Evolutionary conservation across 2,329 filamentous ascomycete genomes (phyloP).

Genomic region (Diatrype stigma): DNA sequence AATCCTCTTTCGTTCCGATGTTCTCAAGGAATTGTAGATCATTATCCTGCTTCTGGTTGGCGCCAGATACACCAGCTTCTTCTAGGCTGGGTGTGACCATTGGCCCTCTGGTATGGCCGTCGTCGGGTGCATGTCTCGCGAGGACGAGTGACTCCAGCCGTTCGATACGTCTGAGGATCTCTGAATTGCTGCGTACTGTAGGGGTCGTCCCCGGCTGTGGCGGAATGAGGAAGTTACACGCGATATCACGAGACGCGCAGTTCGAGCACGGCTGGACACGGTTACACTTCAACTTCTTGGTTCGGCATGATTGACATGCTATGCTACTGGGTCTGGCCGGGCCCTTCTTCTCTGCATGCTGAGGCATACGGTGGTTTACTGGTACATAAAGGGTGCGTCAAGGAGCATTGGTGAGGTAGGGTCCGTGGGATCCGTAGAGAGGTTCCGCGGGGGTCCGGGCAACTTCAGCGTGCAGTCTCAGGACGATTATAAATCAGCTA

Average conservation of each 20-base stretch:
- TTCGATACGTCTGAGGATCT: constrained; percentile 13
- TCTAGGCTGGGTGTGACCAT: background rate
- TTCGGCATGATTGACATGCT: constrained; percentile 16
- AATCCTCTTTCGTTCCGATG: constrained; percentile 11
- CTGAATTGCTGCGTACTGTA: background rate
- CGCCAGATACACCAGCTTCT: background rate
- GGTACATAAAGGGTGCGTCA: background rate
- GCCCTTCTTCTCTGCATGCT: constrained; percentile 11
- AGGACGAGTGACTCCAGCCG: constrained; percentile 16
- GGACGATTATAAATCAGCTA: no score
- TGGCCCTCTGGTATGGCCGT: background rate
- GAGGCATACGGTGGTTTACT: background rate
- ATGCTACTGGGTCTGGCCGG: constrained; percentile 14
- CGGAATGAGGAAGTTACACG: constrained; percentile 12
- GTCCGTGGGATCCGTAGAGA: constrained; percentile 6
- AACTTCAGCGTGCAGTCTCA: no score
- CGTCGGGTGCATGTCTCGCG: background rate
- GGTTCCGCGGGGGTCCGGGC: no score
- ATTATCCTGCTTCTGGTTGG: background rate
- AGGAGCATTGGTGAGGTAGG: constrained; percentile 1
- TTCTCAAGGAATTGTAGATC: constrained; percentile 11
- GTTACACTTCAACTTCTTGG: constrained; percentile 16
- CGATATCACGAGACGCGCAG: constrained; percentile 11
- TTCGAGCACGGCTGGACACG: constrained; percentile 16
- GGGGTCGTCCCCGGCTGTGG: constrained; percentile 3